Base-by-base conservation (phyloP, 805 yeast genomes). In the Tetrapisispora taiwanensis region DNA sequence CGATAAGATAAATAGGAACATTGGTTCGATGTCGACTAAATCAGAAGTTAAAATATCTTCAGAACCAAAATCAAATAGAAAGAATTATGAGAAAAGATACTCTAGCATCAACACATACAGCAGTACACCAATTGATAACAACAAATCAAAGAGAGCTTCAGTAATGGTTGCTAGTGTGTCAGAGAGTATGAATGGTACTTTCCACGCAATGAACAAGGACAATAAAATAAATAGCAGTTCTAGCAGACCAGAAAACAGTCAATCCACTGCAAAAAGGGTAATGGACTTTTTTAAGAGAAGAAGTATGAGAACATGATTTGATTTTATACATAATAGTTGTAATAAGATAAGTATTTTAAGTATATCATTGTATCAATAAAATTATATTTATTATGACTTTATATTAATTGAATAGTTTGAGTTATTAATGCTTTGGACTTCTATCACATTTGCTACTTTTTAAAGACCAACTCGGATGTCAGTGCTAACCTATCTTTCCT, bases 251-350 rank as follows among this genome's bases (percentile, higher is more conserved):
- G 34, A 30, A 3, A 41, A 36, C 10, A 17, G 33, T n/a, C 49
- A 45, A 24, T 79, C 88, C 39, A 81, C 92, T 2, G 87, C 92
- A 5, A 77, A 79, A 57, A 78, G 78, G 54, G 88, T 82, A 9
- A 76, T 82, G 73, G 89, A 81, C 60, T 82, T 82, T 59, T 81
- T 82, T 68, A 81, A 81, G 58, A 73, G 89, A 63, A 75, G 85
- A 64, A 76, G 73, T 50, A 63, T 68, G 68, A 59, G 65, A 48
- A 28, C 55, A 15, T 56, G 36, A 49, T 13, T 10, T 13, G 45
- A 22, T 35, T 5, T 35, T 31, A 27, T 24, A 24, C 26, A 22
- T 22, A 22, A 22, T 22, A 22, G 26, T 22, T 22, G 8, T 8
- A 5, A 22, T 22, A 22, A 5, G 5, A 8, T 22, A 22, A 22